Evolutionary conservation across 192 early-diverging fungal genomes (phyloP), one percentile per base, ranked within the genome.

Genomic region (Thamnidium elegans): DNA sequence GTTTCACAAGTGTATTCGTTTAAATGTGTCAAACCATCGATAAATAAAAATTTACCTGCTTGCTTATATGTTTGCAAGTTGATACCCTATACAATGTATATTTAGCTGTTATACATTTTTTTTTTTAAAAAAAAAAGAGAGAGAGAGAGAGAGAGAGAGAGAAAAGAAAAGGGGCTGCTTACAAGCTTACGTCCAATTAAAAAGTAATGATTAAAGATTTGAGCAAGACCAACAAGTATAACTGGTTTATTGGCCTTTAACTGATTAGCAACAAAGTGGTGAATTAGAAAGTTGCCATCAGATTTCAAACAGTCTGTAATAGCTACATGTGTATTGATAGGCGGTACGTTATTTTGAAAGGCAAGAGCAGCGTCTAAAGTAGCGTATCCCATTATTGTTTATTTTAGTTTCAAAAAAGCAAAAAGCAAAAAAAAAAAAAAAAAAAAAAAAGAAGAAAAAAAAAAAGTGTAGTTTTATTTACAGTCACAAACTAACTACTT

Each of bases 231-330:
- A 13, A 85, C 75, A 17, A 87, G 64, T 8, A 87, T 63, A 7
- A 85, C 84, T 52, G 74, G 68, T 44, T 72, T 72, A 70, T 78
- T 71, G 1, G 78, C 78, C 63, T 85, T 81, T 14, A 87, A 50
- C 26, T 84, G 82, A 69, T 85, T 85, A 26, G 69, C 71, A 47
- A 87, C 72, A 66, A 87, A 85, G 63, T 87, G 84, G 45, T 87
- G 86, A 11, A 87, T 19, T 23, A 87, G 61, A 69, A 85, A 87
- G 68, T 82, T 82, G 55, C 75, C 86, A 39, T 82, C 75, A 45
- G 86, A 76, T 2, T 62, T 72, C 11, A 84, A 55, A 20, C 80
- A 81, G 53, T 87, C 86, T 7, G 81, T 79, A 31, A 87, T 79
- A 19, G 81, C 74, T 39, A 87, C 68, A 9, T 75, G 75, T 47